Percentiles rank a stretch among this genome's conserved stretches.
Evolutionary conservation across 23 red algal genomes (phyloP).

Genomic region (Gracilaria domingensis): DNA sequence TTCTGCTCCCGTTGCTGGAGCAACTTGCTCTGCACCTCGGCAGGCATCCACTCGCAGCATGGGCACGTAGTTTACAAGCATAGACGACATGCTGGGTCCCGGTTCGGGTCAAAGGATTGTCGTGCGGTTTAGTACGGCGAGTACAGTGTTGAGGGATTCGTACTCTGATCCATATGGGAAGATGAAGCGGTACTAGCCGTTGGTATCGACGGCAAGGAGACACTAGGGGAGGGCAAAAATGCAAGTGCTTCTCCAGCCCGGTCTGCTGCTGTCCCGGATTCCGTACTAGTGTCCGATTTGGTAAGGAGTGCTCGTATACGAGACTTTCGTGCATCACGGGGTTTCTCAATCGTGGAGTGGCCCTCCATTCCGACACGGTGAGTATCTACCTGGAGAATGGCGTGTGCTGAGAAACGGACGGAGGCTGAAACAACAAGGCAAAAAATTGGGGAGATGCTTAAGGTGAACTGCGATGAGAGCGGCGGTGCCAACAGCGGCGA

Average conservation of each 20-base stretch:
- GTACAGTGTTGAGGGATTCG: neutral
- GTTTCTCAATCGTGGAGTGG: no score
- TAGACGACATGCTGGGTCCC: conserved; percentile 6
- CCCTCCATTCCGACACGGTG: no score
- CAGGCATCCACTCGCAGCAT: neutral
- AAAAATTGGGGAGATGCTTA: no score
- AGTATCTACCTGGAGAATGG: no score
- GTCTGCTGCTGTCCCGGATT: neutral
- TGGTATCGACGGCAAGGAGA: conserved; percentile 5
- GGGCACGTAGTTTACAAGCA: neutral
- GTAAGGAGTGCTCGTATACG: neutral
- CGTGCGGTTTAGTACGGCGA: neutral
- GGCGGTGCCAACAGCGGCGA: no score
- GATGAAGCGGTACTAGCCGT: neutral
- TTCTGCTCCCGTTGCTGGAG: neutral
- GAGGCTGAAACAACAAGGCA: no score
- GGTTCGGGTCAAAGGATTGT: neutral
- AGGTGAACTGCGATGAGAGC: no score
- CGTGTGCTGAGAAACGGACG: no score
- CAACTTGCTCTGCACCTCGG: neutral
- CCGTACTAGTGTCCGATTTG: conserved; percentile 1
- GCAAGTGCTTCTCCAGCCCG: conserved; percentile 2
- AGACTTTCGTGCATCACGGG: neutral
- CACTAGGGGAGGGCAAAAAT: neutral
- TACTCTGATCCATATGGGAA: neutral